Evolutionary conservation across 306 rosid genomes (phyloP).

Genomic region (Cotoneaster glaucophyllus): DNA sequence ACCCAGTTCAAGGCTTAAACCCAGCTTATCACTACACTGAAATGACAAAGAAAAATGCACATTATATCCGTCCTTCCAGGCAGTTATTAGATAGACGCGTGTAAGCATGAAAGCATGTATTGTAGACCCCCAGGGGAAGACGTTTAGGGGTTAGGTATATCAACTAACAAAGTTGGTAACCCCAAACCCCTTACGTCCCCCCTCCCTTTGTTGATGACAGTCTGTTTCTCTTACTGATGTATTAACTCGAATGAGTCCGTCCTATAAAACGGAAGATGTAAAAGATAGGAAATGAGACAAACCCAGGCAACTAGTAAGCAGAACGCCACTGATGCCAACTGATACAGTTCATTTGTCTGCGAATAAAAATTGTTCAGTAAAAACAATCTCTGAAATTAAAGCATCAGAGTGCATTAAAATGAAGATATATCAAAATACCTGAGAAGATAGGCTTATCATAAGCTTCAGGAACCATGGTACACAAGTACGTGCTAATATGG

Average conservation of each 20-base stretch:
- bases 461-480: constrained; percentile 92
- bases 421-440: constrained; percentile 44
- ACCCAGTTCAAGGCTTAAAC: constrained; percentile 92
- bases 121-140: neutral
- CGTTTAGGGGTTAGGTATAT: neutral
- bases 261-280: constrained; percentile 11
- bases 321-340: constrained; percentile 93
- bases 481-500: constrained; percentile 73
- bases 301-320: constrained; percentile 98
- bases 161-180: neutral
- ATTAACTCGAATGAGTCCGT: constrained; percentile 4
- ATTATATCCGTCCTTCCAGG: constrained; percentile 19
- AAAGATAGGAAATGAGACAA: constrained; percentile 34
- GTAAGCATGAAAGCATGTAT: neutral
- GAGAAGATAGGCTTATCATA: constrained; percentile 93
- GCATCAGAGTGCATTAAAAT: constrained; percentile 3
- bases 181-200: neutral
- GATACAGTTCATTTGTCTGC: constrained; percentile 98
- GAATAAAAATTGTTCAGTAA: constrained; percentile 15
- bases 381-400: constrained; percentile 12
- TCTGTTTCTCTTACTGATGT: neutral
- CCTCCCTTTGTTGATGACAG: neutral
- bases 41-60: constrained; percentile 27
- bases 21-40: constrained; percentile 98
- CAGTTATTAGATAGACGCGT: neutral